These are phyloP conservation scores for Boletus rufocinnamomeus DNA, from an alignment of 768 basidiomycete genomes.

Conservation along the genomic window DNA sequence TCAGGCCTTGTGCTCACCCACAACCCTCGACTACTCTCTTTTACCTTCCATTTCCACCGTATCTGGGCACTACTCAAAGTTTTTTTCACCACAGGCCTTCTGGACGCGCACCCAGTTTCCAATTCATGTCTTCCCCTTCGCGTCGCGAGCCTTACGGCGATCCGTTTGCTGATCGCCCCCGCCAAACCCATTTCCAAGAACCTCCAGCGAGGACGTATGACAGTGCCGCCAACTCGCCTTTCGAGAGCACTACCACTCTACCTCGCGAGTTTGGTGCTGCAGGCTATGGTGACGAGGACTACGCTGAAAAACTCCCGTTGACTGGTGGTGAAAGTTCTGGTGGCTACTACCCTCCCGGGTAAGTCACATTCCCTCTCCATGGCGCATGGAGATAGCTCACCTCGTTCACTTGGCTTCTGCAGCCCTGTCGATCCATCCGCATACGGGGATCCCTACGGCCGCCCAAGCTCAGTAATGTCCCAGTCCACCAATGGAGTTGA, in stretches of 20 bases:
- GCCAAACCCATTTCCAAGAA: conserved; percentile 56
- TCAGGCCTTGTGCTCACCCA: conserved; percentile 19
- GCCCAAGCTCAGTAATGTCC: conserved; percentile 53
- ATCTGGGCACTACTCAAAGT: conserved; percentile 12
- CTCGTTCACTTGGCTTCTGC: conserved; percentile 20
- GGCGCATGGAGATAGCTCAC: neutral
- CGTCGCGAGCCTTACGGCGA: conserved; percentile 48
- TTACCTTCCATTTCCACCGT: conserved; percentile 7
- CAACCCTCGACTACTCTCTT: conserved; percentile 24
- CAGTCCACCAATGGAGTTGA: conserved; percentile 58
- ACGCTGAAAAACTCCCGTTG: conserved; percentile 75
- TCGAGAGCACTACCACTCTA: conserved; percentile 59
- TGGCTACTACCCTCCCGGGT: conserved; percentile 74
- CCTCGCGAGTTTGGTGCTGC: conserved; percentile 50
- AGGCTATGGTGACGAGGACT: conserved; percentile 65
- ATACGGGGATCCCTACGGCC: conserved; percentile 69
- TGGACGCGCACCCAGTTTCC: neutral
- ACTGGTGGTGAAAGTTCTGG: conserved; percentile 60
- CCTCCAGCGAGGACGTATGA: conserved; percentile 53
- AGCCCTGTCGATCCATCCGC: conserved; percentile 55
- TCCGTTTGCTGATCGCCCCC: conserved; percentile 73
- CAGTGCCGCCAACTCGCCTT: conserved; percentile 44
- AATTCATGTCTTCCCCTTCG: conserved; percentile 31
- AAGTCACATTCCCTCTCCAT: conserved; percentile 31
- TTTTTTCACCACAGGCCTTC: conserved; percentile 14